Conservation (phyloP, 192 early-diverging fungal genomes). For the Backusella mclennaniae region DNA sequence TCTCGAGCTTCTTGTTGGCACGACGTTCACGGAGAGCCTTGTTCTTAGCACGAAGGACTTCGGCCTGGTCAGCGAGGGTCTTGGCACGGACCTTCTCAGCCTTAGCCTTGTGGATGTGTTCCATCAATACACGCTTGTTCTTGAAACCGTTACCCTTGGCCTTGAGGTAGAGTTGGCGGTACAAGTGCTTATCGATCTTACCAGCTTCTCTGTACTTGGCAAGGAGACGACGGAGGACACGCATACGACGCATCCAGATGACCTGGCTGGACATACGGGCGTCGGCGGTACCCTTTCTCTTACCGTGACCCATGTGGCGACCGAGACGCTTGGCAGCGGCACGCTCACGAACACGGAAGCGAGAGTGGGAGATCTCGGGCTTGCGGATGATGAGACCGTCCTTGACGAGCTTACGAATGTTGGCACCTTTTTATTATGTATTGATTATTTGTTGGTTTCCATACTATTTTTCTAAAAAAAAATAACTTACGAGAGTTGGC, state of each 20-base stretch:
- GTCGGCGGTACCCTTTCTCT: conserved; percentile 93
- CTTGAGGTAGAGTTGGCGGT: conserved; percentile 94
- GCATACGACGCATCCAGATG: conserved; percentile 98
- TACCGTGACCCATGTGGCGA: conserved; percentile 94
- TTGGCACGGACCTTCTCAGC: conserved; percentile 94
- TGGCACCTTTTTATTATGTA: conserved; percentile 67
- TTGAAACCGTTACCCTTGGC: conserved; percentile 99
- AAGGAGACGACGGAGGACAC: conserved; percentile 92
- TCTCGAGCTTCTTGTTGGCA: conserved; percentile 79
- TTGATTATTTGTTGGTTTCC: neutral
- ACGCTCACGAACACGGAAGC: conserved; percentile 91
- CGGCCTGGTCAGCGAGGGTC: conserved; percentile 93
- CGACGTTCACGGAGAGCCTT: conserved; percentile 95
- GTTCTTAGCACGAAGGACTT: conserved; percentile 94
- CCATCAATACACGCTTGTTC: conserved; percentile 99
- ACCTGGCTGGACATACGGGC: conserved; percentile 95
- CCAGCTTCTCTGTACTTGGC: conserved; percentile 96
- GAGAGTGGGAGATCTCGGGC: conserved; percentile 84
- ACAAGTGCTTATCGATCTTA: conserved; percentile 98
- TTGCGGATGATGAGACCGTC: conserved; percentile 96
- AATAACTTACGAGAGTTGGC: conserved; percentile 94
- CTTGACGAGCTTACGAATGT: conserved; percentile 97
- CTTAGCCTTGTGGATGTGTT: conserved; percentile 99
- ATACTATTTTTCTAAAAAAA: neutral
- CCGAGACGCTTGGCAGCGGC: conserved; percentile 94